Evolutionary conservation across 2,329 filamentous ascomycete species (phyloP), one percentile per base, ranked within the genome.

Genomic region (Diaporthe batatas): DNA sequence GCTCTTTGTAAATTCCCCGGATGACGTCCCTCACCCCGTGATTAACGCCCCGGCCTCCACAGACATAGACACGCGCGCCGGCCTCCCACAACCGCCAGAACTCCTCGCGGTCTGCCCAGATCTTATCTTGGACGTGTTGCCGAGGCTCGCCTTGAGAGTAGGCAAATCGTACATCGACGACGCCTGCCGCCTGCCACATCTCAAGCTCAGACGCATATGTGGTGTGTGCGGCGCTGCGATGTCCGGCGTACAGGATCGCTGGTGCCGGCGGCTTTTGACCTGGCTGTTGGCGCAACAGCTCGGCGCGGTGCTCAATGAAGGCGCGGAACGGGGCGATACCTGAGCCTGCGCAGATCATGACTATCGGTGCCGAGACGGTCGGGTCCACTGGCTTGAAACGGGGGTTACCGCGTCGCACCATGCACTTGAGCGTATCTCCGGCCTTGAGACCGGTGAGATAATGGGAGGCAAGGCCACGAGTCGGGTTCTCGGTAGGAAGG

Each of bases 301-400:
- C 68, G 49, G 79, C 80, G 1, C 84, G 82, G 72, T 86, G 84
- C 39, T 82, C 72, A 8, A 79, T 71, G 74, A 81, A 81, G 34
- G 77, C 80, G 5, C 79, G 78, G 76, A 81, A 80, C 0, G 86
- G 86, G 0, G 86, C 86, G 6, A 88, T 79, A 6, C 87, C 87
- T 0, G 86, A 87, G 3, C 87, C 88, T 0, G 87, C 83, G 0
- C 80, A 85, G 16, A 88, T 80, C 81, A 88, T 86, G 70, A 90
- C 81, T 23, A 90, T 79, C 0, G 88, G 86, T 0, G 81, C 84
- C 2, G 44, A 44, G 8, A 79, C 80, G 14, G 75, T 36, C 29
- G 11, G 21, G 3, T 81, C 78, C 21, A 80, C 75, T 0, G 86
- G 81, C 68, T 83, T 83, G 80, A 87, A 87, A 6, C 81, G 83